Conservation (phyloP, 2,329 filamentous ascomycete genomes). For the Trichoderma endophyticum region DNA sequence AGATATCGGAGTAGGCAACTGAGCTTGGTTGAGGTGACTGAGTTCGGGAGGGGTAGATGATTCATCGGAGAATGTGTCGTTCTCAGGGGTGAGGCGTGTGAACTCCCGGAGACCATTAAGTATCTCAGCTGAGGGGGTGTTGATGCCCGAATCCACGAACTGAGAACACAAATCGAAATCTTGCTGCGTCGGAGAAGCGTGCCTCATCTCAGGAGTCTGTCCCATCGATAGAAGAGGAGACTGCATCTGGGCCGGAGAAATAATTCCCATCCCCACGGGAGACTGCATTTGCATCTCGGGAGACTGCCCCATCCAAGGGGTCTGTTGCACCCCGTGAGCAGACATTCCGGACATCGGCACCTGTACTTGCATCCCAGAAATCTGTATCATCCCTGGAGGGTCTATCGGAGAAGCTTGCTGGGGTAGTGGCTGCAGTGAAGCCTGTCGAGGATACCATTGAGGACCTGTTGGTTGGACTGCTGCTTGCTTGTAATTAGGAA, state of each 20-base stretch:
- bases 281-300: not conserved
- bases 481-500: constrained; percentile 38
- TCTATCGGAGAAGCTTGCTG: not conserved
- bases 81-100: not conserved
- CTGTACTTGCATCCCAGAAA: not conserved
- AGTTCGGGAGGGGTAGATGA: not conserved
- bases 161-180: not conserved
- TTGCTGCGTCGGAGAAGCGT: not conserved
- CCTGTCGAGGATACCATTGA: constrained; percentile 17
- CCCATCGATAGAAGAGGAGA: not conserved
- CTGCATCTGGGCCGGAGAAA: not conserved
- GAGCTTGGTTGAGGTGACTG: not conserved
- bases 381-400: not conserved
- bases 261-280: not conserved
- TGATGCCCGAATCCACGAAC: not conserved
- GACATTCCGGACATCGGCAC: not conserved
- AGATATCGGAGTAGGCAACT: not conserved
- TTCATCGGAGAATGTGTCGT: not conserved
- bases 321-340: not conserved
- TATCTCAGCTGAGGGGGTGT: not conserved
- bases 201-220: not conserved
- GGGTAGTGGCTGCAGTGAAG: not conserved
- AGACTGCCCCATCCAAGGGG: not conserved
- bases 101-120: not conserved
- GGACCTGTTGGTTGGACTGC: constrained; percentile 26